Evolutionary conservation across 2,329 filamentous ascomycete species (phyloP).

Genomic region (Clonostachys rhizophaga): DNA sequence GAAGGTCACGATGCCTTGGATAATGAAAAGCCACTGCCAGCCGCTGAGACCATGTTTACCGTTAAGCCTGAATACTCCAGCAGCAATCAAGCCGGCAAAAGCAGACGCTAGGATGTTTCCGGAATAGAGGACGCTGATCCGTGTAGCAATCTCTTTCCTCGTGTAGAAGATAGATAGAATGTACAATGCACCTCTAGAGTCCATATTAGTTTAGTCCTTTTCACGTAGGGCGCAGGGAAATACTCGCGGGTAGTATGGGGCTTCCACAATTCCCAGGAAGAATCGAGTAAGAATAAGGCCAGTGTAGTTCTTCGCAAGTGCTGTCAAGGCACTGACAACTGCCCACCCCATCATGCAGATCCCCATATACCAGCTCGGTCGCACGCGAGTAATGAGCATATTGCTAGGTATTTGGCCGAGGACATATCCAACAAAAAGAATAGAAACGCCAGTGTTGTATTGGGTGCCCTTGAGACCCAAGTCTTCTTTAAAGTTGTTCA

Average conservation of each 20-base stretch:
- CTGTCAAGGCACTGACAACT: constrained; percentile 22
- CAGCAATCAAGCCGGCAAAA: constrained; percentile 55
- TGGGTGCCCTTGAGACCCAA: constrained; percentile 19
- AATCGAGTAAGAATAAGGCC: constrained; percentile 31
- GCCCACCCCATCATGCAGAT: constrained; percentile 11
- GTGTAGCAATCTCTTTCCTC: constrained; percentile 52
- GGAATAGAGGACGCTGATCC: constrained; percentile 51
- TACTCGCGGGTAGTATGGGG: constrained; percentile 41
- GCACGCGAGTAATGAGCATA: constrained; percentile 35
- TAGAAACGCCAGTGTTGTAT: constrained; percentile 27
- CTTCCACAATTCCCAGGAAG: constrained; percentile 49
- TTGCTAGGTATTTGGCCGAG: constrained; percentile 24
- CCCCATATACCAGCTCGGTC: constrained; percentile 25
- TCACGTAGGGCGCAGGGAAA: too few species aligned
- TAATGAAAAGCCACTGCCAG: constrained; percentile 65
- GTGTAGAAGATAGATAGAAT: constrained; percentile 47
- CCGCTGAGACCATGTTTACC: constrained; percentile 45
- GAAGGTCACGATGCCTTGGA: constrained; percentile 48
- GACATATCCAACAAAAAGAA: constrained; percentile 24
- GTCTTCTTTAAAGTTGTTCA: constrained; percentile 54
- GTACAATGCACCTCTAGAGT: constrained; percentile 13
- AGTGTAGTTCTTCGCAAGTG: constrained; percentile 36
- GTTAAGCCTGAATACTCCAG: constrained; percentile 44
- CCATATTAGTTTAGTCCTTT: too few species aligned
- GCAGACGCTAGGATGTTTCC: constrained; percentile 62